Evolutionary conservation across 805 yeast species (phyloP), one percentile per base, ranked within the genome.

Genomic region (Saccharomycopsis sp.): DNA sequence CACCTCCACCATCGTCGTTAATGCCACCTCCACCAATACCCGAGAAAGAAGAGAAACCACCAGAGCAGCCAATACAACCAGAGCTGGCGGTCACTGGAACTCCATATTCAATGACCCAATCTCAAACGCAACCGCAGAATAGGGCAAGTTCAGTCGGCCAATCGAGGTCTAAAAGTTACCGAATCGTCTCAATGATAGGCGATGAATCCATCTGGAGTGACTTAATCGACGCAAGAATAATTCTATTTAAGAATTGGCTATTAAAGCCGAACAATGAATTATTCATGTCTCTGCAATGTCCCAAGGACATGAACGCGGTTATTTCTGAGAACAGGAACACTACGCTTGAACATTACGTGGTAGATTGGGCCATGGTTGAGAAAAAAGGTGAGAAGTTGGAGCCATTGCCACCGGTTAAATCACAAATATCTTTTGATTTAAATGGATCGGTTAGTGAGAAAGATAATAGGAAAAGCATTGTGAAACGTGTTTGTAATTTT

Each of bases 351-450:
- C 20, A 28, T 21, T 31, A 23, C 2, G 34, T 19, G n/a, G 40
- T 33, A 9, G 48, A 45, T 23, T 48, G 46, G 43, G 52, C 52
- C 6, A 22, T 41, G 28, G 49, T 48, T 6, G 52, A 44, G 17
- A 44, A 29, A n/a, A 35, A 35, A 22, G 39, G 26, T n/a, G 36
- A 32, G 13, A 26, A 9, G 29, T 8, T 14, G 35, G 19, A 31
- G 19, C n/a, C n/a, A n/a, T n/a, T n/a, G n/a, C n/a, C n/a, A n/a
- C n/a, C n/a, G n/a, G n/a, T n/a, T n/a, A n/a, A n/a, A n/a, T n/a
- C n/a, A n/a, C n/a, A n/a, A n/a, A n/a, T n/a, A n/a, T n/a, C n/a
- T n/a, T n/a, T n/a, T n/a, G n/a, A n/a, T n/a, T 9, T 9, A 14
- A 14, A 31, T 8, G 9, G 9, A 14, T 20, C 7, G 35, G 11